These are phyloP conservation scores for Xylaria sp. DNA, from an alignment of 2,329 filamentous ascomycete genomes.

Conservation along the genomic window DNA sequence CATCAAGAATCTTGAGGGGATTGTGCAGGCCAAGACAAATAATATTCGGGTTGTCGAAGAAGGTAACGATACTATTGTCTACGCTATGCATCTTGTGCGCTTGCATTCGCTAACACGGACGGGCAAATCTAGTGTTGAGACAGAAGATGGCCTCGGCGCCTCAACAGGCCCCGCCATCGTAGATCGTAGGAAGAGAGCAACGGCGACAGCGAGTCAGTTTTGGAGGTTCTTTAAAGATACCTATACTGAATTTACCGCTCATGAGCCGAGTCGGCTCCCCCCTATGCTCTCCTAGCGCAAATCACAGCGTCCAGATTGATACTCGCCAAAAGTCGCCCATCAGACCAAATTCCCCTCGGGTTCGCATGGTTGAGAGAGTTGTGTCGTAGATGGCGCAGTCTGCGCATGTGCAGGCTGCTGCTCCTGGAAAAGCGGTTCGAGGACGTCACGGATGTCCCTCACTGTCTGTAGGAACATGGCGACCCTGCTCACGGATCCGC, in stretches of 20 bases:
- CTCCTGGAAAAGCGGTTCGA: conserved; percentile 15
- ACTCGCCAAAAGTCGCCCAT: neutral
- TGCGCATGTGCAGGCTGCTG: neutral
- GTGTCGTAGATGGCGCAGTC: neutral
- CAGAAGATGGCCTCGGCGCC: conserved; percentile 45
- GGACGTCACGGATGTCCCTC: conserved; percentile 26
- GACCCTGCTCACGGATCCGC: conserved; percentile 38
- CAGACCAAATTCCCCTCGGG: neutral
- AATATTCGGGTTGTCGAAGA: conserved; percentile 89
- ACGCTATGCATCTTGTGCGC: neutral
- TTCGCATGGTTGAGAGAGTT: neutral
- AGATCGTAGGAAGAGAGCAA: conserved; percentile 3
- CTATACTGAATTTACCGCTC: neutral
- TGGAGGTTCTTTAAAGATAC: neutral
- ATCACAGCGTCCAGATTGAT: too few species aligned
- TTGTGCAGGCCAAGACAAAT: conserved; percentile 72
- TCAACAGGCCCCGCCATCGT: conserved; percentile 21
- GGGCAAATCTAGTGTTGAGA: conserved; percentile 41
- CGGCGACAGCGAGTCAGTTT: conserved; percentile 4
- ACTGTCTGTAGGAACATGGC: conserved; percentile 23
- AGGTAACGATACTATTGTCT: conserved; percentile 51
- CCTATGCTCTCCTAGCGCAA: neutral
- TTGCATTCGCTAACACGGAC: conserved; percentile 19
- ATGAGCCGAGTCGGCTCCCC: neutral
- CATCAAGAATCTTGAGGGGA: conserved; percentile 59